Base-by-base conservation (phyloP, 352 stramenopile genomes). In the Globisporangium splendens region DNA sequence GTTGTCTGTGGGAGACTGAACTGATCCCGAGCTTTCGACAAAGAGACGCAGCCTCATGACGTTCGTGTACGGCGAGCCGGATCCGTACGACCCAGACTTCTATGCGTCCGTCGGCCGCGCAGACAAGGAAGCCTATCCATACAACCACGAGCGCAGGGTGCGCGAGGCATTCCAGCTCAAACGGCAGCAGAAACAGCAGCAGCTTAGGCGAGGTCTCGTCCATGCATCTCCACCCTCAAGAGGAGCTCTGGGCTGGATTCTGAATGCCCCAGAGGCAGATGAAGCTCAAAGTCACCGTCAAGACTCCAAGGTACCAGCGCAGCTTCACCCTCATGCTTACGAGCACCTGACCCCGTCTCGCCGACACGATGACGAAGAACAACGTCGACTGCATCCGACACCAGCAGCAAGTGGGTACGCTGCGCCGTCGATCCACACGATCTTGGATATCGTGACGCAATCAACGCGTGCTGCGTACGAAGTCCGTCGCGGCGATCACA, bases 381-480 rank as follows among this genome's bases (percentile, higher is more conserved):
- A 39, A 47, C 31, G 14, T n/a, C 47, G 28, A 33, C 10, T 12
- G 47, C 22, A 21, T 38, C 21, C 38, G 8, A 3, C 38, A 74
- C 22, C 24, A 33, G 38, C 38, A 31, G 24, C 24, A 31, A 31
- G 24, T 43, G 11, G 33, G 33, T 8, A 55, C 17, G 31, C 42
- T 15, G 33, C 50, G 21, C 33, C 50, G 28, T 55, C 50, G 33
- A 55, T 55, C 31, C 50, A 55, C 50, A 55, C 50, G 13, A 55
- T 55, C 33, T 31, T 55, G 31, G 50, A 55, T n/a, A 56, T 47
- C 50, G 50, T 67, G 1, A 31, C 49, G n/a, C 41, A 24, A 18
- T 54, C 49, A n/a, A 31, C 28, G 28, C 33, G 33, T 14, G 21
- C 11, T 12, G 4, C n/a, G 14, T 17, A 56, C 13, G 13, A 48